Evolutionary conservation across 129 eudicot genomes (phyloP).

Genomic region (Helichrysum umbraculigerum): DNA sequence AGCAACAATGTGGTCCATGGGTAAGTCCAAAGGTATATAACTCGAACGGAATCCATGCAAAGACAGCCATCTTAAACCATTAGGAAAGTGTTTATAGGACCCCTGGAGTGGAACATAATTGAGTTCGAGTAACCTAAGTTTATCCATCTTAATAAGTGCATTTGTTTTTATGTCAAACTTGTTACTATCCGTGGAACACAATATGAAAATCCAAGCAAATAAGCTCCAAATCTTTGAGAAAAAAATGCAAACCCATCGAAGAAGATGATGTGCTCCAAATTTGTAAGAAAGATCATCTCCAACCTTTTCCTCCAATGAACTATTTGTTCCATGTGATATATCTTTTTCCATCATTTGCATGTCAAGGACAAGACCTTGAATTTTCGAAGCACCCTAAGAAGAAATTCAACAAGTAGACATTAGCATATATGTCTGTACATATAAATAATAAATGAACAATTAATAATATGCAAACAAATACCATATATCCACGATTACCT

Average conservation of each 20-base stretch:
- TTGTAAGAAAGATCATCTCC: no score
- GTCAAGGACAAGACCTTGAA: slow-evolving; percentile 29
- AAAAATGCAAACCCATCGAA: no score
- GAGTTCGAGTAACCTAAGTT: slow-evolving; percentile 26
- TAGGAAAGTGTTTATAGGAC: slow-evolving; percentile 23
- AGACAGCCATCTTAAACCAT: slow-evolving; percentile 29
- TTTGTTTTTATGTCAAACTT: background rate
- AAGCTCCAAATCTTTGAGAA: no score
- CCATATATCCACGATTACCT: background rate
- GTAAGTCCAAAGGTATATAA: no score
- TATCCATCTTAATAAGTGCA: slow-evolving; percentile 20
- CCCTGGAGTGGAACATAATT: slow-evolving; percentile 30
- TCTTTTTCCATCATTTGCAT: background rate
- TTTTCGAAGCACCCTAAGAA: slow-evolving; percentile 18
- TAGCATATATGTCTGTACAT: no score
- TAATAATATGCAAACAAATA: no score
- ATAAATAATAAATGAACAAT: no score
- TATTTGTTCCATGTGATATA: background rate
- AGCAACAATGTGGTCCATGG: background rate
- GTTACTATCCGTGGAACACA: no score
- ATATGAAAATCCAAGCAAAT: no score
- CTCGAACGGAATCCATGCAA: no score
- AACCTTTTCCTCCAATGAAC: background rate
- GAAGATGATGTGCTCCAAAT: no score
- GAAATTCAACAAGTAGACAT: background rate